phyloP scores from a whole-genome alignment of 1,284 basidiomycete genomes.

The Stygiomarasmius scandens region DNA sequence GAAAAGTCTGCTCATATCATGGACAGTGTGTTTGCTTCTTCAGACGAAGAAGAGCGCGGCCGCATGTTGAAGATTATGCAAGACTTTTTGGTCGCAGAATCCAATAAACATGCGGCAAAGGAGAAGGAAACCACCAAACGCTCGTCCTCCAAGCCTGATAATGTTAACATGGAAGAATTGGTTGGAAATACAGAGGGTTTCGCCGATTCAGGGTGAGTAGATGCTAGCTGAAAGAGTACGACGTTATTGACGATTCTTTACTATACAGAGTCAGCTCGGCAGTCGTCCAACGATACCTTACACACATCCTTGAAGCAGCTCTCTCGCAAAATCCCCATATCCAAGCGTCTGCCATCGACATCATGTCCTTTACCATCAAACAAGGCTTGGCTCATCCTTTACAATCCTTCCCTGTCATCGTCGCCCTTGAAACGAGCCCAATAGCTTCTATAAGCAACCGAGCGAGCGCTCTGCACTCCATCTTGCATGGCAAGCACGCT shows the following conservation, averaged over 20 bases:
- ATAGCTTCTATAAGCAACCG: constrained; percentile 64
- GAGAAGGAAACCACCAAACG: constrained; percentile 48
- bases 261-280: constrained; percentile 83
- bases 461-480: constrained; percentile 80
- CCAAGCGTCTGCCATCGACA: constrained; percentile 87
- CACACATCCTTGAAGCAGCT: constrained; percentile 81
- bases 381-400: constrained; percentile 96
- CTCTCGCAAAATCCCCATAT: constrained; percentile 71
- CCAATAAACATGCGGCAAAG: constrained; percentile 69
- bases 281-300: constrained; percentile 89
- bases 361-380: constrained; percentile 89
- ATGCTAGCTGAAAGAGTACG: too few species aligned
- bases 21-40: constrained; percentile 80
- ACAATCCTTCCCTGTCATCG: constrained; percentile 89
- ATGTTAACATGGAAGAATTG: constrained; percentile 87
- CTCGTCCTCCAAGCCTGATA: constrained; percentile 29
- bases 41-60: constrained; percentile 71
- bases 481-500: constrained; percentile 87
- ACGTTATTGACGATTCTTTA: constrained; percentile 7
- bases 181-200: constrained; percentile 94
- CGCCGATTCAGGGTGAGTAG: constrained; percentile 86
- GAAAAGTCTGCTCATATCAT: constrained; percentile 82
- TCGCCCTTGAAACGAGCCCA: constrained; percentile 89
- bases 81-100: constrained; percentile 85
- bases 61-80: constrained; percentile 87